phyloP scores from a whole-genome alignment of 2,329 filamentous ascomycete genomes.

The Elsinoe necatrix region DNA sequence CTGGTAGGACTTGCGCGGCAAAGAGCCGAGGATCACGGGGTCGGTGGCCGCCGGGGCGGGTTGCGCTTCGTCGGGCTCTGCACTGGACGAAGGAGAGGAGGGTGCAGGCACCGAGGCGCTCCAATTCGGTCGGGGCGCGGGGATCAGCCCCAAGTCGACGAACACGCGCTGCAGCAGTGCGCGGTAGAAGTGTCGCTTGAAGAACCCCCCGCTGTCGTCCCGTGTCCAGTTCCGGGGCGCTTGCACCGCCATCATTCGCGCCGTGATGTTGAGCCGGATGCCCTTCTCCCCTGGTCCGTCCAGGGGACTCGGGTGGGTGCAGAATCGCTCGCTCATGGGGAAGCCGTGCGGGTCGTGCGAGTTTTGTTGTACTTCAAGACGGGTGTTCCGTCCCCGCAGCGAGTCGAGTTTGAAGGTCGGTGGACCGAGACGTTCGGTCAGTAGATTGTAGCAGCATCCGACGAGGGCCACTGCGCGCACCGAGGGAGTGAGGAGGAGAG shows the following conservation, averaged over 20 bases:
- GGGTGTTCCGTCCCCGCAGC: slow-evolving; percentile 63
- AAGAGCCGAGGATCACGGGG: slow-evolving; percentile 76
- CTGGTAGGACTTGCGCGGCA: slow-evolving; percentile 70
- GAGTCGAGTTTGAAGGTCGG: slow-evolving; percentile 77
- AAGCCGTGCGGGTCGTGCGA: slow-evolving; percentile 85
- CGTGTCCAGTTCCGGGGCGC: slow-evolving; percentile 86
- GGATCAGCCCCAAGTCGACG: slow-evolving; percentile 70
- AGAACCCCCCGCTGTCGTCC: slow-evolving; percentile 75
- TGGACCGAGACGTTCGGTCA: slow-evolving; percentile 82
- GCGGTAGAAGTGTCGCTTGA: slow-evolving; percentile 86
- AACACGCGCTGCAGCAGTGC: slow-evolving; percentile 88
- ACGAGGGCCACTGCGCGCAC: slow-evolving; percentile 91
- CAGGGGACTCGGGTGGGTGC: slow-evolving; percentile 34
- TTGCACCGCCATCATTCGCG: slow-evolving; percentile 96
- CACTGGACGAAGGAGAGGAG: too few relatives aligned
- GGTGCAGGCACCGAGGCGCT: too few relatives aligned
- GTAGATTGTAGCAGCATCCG: slow-evolving; percentile 94
- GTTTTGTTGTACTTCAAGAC: slow-evolving; percentile 58
- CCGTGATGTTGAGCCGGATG: slow-evolving; percentile 85
- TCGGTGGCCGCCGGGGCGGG: slow-evolving; percentile 52
- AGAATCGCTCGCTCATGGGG: slow-evolving; percentile 71
- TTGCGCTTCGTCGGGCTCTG: too few relatives aligned
- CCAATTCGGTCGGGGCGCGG: slow-evolving; percentile 37
- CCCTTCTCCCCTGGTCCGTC: slow-evolving; percentile 40
- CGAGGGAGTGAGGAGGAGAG: slow-evolving; percentile 71